Evolutionary conservation across 169 alveolate genomes (phyloP).

Genomic region (Plasmodium malariae): DNA sequence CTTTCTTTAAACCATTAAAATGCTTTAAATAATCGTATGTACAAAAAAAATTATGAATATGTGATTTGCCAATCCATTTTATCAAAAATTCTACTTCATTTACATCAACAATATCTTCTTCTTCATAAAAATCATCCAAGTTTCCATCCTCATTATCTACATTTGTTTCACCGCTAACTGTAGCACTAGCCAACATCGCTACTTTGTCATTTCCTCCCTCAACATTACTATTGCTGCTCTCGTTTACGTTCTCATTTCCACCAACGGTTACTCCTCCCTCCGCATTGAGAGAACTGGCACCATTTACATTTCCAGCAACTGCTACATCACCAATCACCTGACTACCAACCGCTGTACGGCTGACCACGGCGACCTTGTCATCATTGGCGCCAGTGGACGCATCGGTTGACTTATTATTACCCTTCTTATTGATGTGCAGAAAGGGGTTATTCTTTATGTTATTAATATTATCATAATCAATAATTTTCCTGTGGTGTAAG

Average conservation of each 20-base stretch:
- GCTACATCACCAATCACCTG: neutral
- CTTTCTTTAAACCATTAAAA: conserved; percentile 87
- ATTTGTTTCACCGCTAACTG: neutral
- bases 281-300: neutral
- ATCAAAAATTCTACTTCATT: conserved; percentile 86
- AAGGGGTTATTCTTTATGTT: conserved; percentile 58
- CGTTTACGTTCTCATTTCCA: neutral
- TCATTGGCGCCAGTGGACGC: neutral
- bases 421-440: conserved; percentile 48
- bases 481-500: conserved; percentile 80
- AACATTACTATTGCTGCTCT: neutral
- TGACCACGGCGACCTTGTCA: neutral
- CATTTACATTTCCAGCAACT: neutral
- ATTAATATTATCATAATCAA: conserved; percentile 47
- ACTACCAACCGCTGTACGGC: neutral
- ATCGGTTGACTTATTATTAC: neutral
- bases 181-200: no score
- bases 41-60: conserved; percentile 92
- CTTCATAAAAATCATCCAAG: conserved; percentile 68
- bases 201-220: neutral
- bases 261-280: neutral
- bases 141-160: conserved; percentile 24
- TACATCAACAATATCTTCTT: conserved; percentile 67
- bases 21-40: conserved; percentile 86
- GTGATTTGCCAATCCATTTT: conserved; percentile 93